These are phyloP conservation scores for Dictyostelium capitatum DNA, from an alignment of 78 protist species.

Conservation along the genomic window DNA sequence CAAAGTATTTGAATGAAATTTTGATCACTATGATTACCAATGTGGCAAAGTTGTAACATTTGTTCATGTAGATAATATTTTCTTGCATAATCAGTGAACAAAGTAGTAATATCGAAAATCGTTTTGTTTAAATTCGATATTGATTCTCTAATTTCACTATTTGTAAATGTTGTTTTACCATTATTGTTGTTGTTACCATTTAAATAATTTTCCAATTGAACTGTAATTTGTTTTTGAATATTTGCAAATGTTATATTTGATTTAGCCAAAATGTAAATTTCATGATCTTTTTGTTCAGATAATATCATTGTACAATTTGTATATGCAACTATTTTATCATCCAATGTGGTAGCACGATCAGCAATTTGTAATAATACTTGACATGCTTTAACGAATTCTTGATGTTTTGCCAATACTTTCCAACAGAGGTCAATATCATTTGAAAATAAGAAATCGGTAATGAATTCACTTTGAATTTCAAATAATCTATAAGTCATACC, in stretches of 20 bases:
- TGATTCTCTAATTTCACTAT: neutral
- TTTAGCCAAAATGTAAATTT: conserved; percentile 6
- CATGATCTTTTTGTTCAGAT: conserved; percentile 11
- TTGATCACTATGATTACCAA: conserved; percentile 64
- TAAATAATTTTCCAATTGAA: neutral
- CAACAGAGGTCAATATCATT: conserved; percentile 56
- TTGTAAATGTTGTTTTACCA: neutral
- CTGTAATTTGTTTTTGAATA: conserved; percentile 35
- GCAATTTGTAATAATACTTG: conserved; percentile 28
- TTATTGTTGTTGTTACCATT: neutral
- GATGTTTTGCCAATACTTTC: conserved; percentile 41
- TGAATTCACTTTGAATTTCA: conserved; percentile 20
- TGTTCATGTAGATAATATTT: conserved; percentile 54
- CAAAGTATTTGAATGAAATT: conserved; percentile 49
- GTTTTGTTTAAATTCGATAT: conserved; percentile 8
- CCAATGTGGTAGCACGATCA: conserved; percentile 9
- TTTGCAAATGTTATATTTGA: neutral
- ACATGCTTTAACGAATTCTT: neutral
- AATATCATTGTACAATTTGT: conserved; percentile 40
- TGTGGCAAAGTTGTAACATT: conserved; percentile 46
- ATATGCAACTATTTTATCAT: conserved; percentile 24
- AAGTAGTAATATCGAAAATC: conserved; percentile 25
- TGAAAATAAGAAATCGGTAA: conserved; percentile 20
- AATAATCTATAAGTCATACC: neutral
- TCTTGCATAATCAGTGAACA: conserved; percentile 56